Base-by-base conservation (phyloP, 208 protist species). In the Trypanosoma congolense region DNA sequence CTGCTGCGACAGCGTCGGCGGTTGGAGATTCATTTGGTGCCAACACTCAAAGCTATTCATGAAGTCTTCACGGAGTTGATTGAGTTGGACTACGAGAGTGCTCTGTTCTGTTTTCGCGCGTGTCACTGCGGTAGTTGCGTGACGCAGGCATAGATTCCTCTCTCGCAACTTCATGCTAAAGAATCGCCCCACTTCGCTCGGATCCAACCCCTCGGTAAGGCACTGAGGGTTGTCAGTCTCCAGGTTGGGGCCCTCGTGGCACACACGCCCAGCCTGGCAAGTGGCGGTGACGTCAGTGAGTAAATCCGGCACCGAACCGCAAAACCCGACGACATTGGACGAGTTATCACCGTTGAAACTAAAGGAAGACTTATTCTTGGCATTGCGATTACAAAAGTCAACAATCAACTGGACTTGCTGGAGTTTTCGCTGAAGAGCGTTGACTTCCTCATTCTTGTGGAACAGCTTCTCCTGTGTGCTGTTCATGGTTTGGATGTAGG, bases 1-100 rank as follows among this genome's bases (percentile, higher is more conserved):
- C 30, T 51, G 59, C 19, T 9, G 21, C 24, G 22, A 49, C 9
- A 46, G 30, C 30, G n/a, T n/a, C n/a, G 8, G 28, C 16, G 40
- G 21, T 51, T 59, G 63, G 24, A 53, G 12, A 16, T 57, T 24
- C 35, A 29, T 45, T 14, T 61, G 42, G 60, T 79, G 75, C 76
- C 76, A 90, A 26, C 61, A 51, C 12, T 83, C 42, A 56, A 93
- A 93, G 52, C 73, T 68, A 14, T 48, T 55, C 49, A 93, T 51
- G 25, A 93, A 65, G n/a, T 61, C 59, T 46, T 70, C 53, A 33
- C 70, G 56, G 3, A 51, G 41, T 33, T 54, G 64, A 38, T 83
- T 51, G 21, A 73, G 41, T 25, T 56, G 64, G 25, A 70, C 68
- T 21, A 63, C 36, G 19, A 75, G 33, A 30, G 50, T 36, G 21